A percentile compares a stretch with the other conserved stretches of the same genome.
Evolutionary conservation across 139 green algal genomes (phyloP).

Genomic region (Edaphochlamys debaryana): DNA sequence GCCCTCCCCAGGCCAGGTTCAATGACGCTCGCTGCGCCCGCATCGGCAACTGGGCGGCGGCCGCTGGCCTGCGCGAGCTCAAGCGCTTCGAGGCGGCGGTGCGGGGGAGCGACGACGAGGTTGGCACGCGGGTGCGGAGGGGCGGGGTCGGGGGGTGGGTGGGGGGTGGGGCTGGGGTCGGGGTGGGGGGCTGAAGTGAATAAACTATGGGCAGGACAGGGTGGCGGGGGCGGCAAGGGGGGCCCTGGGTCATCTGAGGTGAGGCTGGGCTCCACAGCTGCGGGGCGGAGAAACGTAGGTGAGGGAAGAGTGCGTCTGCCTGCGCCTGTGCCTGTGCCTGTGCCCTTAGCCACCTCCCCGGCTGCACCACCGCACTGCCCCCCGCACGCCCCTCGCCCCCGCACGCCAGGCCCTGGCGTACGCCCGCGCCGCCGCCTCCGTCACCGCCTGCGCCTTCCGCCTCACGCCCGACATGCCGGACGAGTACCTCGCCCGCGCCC

Average conservation of each 20-base stretch:
- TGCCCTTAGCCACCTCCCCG: too few species aligned
- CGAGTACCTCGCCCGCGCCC: neutral
- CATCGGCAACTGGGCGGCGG: neutral
- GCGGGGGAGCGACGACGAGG: neutral
- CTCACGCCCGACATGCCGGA: neutral
- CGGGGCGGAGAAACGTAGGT: too few species aligned
- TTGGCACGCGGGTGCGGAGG: slow-evolving; percentile 16
- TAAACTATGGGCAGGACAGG: too few species aligned
- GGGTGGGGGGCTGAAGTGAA: too few species aligned
- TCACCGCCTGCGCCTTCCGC: slow-evolving; percentile 32
- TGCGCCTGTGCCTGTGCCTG: too few species aligned
- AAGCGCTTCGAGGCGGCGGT: slow-evolving; percentile 13
- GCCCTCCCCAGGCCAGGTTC: slow-evolving; percentile 15
- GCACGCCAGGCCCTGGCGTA: slow-evolving; percentile 18
- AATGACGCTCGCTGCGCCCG: slow-evolving; percentile 7
- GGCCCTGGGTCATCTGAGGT: too few species aligned
- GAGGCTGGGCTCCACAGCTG: too few species aligned
- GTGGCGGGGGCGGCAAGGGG: too few species aligned
- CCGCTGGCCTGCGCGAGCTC: slow-evolving; percentile 13
- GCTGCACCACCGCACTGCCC: too few species aligned
- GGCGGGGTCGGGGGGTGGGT: neutral
- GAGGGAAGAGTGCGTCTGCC: too few species aligned
- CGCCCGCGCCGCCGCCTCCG: slow-evolving; percentile 25
- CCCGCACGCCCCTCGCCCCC: too few species aligned
- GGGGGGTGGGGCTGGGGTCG: neutral